Evolutionary conservation across 2,329 filamentous ascomycete genomes (phyloP), one percentile per base, ranked within the genome.

Genomic region (Aureobasidium sp.): DNA sequence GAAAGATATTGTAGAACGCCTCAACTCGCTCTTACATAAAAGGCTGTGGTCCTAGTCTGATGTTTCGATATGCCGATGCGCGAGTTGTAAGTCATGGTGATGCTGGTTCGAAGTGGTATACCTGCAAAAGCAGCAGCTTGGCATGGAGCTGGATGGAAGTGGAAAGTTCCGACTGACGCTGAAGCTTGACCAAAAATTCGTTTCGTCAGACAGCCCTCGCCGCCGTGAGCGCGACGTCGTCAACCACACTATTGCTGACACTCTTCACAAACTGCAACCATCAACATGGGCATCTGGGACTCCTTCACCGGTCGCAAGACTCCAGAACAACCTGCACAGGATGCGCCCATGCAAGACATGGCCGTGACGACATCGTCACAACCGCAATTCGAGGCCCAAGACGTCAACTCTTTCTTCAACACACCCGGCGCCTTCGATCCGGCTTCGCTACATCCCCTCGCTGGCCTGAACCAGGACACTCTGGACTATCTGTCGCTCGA

Each of bases 401-500:
- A 93, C 76, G 89, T 94, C 70, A 88, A 90, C 71, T 88, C 90
- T 62, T 97, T 99, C 77, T 85, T 97, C 64, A 87, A 85, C 71
- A 84, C 81, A 70, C 86, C 88, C 63, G 77, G 87, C 62, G 87
- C 94, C 69, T 85, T 92, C 75, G 94, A 99, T 76, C 90, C 93
- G 10, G 86, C 92, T 66, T 84, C 89, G 75, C 82, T 99, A 70
- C 94, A 99, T 76, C 94, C 95, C 50, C 87, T 99, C 62, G 92
- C 94, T 61, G 94, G 94, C 68, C 81, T 99, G 65, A 92, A 97
- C 79, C 87, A 90, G 79, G 90, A 96, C 70, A 90, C 89, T 0
- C 87, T 99, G 71, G 94, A 99, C 76, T 99, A 99, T 77, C 84
- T 99, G 67, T 87, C 88, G 29, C 87, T 99, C 71, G 94, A 99